Base-by-base conservation (phyloP, 805 yeast genomes). In the Saccharomycopsis amapae region DNA sequence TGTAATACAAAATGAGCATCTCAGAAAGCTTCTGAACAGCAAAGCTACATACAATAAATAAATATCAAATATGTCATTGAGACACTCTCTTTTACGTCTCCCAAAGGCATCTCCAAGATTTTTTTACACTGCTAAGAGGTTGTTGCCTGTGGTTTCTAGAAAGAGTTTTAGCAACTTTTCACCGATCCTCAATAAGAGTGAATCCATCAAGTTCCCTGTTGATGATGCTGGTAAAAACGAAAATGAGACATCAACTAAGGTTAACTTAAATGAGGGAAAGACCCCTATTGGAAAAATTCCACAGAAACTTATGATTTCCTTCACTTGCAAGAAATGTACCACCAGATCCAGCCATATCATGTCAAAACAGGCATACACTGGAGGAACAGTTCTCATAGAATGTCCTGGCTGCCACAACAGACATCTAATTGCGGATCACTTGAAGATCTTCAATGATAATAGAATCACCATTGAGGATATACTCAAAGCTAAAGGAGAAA, bases 391-490 rank as follows among this genome's bases (percentile, higher is more conserved):
- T 2, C 65, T 87, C 42, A 82, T 90, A 20, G 87, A 86, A 57
- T 90, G 97, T 60, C 97, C 97, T 0, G 85, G 88, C 13, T 90
- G 97, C 62, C 73, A 81, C 53, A 81, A 76, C 58, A 76, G 96
- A 53, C 97, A 90, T 60, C 66, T 90, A 58, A 89, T 90, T 34
- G 95, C 97, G 0, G 97, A 90, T 60, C 89, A 83, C 58, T 64
- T 83, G 49, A 81, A 79, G 67, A 85, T 89, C 26, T 88, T 89
- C 58, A 76, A 79, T n/a, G 96, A 89, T 61, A 69, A 76, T 22
- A 70, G 73, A 52, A 73, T 85, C 56, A 86, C 82, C n/a, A 66
- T 89, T 28, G 85, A 87, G 58, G 95, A 89, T 46, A 80, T 87
- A 4, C 60, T 89, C 58, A 69, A 69, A 12, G 79, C 81, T 0